Evolutionary conservation across 2,329 filamentous ascomycete genomes (phyloP).

Genomic region (Curvularia verruculosa): DNA sequence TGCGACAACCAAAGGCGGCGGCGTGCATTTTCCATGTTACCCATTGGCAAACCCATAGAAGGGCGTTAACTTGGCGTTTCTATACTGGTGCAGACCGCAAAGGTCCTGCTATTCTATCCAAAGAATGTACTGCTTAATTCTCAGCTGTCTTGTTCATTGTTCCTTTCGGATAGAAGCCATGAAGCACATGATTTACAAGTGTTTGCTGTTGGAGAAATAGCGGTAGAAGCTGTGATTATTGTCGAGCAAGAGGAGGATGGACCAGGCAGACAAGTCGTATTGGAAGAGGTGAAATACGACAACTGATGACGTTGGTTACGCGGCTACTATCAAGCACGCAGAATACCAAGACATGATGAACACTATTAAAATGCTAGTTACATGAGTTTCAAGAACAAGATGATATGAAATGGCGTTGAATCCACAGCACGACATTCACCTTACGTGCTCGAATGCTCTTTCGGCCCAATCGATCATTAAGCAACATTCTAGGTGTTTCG

Average conservation of each 20-base stretch:
- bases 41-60: conserved; percentile 1
- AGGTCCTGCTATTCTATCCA: neutral
- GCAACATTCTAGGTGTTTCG: neutral
- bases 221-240: neutral
- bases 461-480: neutral
- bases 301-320: neutral
- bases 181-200: neutral
- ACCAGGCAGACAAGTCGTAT: neutral
- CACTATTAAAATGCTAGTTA: neutral
- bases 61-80: conserved; percentile 1
- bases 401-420: neutral
- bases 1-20: neutral
- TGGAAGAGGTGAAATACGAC: neutral
- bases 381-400: neutral
- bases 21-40: neutral
- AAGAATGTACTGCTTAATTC: neutral
- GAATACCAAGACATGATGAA: neutral
- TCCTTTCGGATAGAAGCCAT: neutral
- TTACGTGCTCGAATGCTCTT: neutral
- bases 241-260: neutral
- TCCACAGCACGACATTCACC: neutral
- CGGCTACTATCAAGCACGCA: neutral
- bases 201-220: neutral
- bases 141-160: neutral
- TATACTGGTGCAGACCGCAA: neutral